These are phyloP conservation scores for Asterella californica DNA, from an alignment of 225 moss, liverwort and hornwort genomes.

Conservation along the genomic window DNA sequence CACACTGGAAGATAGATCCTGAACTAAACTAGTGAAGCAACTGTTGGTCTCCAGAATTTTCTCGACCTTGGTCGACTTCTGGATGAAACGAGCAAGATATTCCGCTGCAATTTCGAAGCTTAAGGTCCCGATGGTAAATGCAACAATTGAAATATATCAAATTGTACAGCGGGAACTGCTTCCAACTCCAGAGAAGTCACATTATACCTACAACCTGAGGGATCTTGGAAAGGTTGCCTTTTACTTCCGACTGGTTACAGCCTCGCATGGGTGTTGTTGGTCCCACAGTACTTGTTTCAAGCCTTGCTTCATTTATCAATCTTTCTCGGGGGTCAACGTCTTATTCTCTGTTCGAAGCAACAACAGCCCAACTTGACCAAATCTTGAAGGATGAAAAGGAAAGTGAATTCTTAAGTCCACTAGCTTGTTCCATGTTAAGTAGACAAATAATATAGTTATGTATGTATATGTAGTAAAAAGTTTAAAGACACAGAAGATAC, in stretches of 20 bases:
- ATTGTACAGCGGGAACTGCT: constrained; percentile 66
- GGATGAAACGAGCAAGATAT: constrained; percentile 86
- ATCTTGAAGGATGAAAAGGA: too few species aligned
- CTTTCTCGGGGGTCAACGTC: neutral
- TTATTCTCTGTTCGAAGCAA: neutral
- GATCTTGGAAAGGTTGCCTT: constrained; percentile 65
- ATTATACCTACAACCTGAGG: constrained; percentile 76
- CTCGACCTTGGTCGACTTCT: constrained; percentile 71
- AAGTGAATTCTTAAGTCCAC: too few species aligned
- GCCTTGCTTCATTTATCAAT: too few species aligned
- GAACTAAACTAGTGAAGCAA: neutral
- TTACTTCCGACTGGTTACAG: neutral
- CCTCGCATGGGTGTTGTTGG: neutral
- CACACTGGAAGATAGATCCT: neutral
- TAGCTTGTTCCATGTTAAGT: too few species aligned
- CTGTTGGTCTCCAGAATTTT: constrained; percentile 52
- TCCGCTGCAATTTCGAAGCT: constrained; percentile 56
- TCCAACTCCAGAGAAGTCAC: constrained; percentile 89
- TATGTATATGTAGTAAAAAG: too few species aligned
- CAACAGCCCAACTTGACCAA: neutral
- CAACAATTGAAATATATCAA: constrained; percentile 86
- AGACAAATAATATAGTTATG: too few species aligned
- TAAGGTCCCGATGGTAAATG: constrained; percentile 55
- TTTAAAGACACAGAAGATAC: too few species aligned
- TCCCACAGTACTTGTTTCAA: neutral